These are phyloP conservation scores for Phylloporus sp. DNA, from an alignment of 768 basidiomycete species.

Conservation along the genomic window DNA sequence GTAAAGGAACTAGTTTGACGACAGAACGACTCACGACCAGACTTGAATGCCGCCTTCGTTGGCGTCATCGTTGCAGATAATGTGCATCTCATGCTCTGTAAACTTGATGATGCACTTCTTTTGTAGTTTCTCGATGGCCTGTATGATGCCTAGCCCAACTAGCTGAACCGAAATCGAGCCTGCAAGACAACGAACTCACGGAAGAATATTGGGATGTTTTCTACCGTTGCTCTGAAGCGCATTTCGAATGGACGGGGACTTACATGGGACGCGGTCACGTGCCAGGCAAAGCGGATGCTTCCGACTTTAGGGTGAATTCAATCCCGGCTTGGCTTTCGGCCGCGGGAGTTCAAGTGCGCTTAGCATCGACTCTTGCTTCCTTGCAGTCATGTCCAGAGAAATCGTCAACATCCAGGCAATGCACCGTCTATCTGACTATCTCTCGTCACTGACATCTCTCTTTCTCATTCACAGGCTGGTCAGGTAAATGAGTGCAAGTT, in stretches of 20 bases:
- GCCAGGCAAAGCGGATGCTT: slow-evolving; percentile 9
- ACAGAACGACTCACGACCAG: slow-evolving; percentile 58
- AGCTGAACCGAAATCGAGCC: background rate
- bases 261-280: slow-evolving; percentile 22
- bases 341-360: slow-evolving; percentile 8
- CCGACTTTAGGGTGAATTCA: slow-evolving; percentile 16
- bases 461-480: slow-evolving; percentile 46
- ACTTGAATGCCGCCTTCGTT: slow-evolving; percentile 85
- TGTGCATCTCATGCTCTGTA: slow-evolving; percentile 64
- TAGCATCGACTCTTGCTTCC: slow-evolving; percentile 14
- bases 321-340: slow-evolving; percentile 6
- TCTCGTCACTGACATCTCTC: slow-evolving; percentile 6
- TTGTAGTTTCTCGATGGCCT: slow-evolving; percentile 78
- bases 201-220: slow-evolving; percentile 53
- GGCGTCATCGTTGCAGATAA: slow-evolving; percentile 78
- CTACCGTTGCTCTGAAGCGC: slow-evolving; percentile 59
- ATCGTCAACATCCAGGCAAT: slow-evolving; percentile 77
- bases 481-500: slow-evolving; percentile 45
- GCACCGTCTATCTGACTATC: background rate
- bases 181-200: slow-evolving; percentile 33
- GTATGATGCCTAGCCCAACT: slow-evolving; percentile 56
- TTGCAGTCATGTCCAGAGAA: slow-evolving; percentile 59
- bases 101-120: slow-evolving; percentile 83
- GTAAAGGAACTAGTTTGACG: slow-evolving; percentile 15
- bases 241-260: slow-evolving; percentile 27